Conservation (phyloP, 306 rosid genomes). For the Vigna unguiculata region DNA sequence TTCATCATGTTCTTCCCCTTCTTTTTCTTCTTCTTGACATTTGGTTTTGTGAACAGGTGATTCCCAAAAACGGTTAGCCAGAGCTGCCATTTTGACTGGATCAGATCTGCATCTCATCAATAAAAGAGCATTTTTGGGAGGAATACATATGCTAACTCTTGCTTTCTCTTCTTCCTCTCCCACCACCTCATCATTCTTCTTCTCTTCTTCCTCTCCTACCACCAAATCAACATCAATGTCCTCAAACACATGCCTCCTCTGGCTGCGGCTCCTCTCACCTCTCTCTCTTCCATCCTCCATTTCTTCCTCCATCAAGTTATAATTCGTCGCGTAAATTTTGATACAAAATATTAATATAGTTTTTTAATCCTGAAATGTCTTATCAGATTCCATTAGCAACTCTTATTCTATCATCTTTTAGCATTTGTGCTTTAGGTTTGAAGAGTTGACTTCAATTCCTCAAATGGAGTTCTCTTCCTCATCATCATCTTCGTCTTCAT, state of each 20-base stretch:
- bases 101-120: conserved; percentile 99
- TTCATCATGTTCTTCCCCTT: conserved; percentile 23
- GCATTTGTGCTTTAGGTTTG: too few species aligned
- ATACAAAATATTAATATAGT: too few species aligned
- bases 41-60: conserved; percentile 59
- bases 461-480: too few species aligned
- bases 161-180: conserved; percentile 63
- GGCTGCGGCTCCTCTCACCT: conserved; percentile 55
- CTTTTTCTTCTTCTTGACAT: conserved; percentile 7
- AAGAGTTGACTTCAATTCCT: too few species aligned
- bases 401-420: too few species aligned
- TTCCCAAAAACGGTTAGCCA: conserved; percentile 81
- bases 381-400: too few species aligned
- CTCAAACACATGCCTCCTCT: conserved; percentile 75
- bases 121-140: conserved; percentile 93
- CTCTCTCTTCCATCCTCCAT: conserved; percentile 23
- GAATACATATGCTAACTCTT: conserved; percentile 72
- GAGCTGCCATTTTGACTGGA: conserved; percentile 96
- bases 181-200: conserved; percentile 27
- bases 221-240: conserved; percentile 69
- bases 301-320: conserved; percentile 58
- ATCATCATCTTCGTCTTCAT: too few species aligned
- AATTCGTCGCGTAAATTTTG: too few species aligned
- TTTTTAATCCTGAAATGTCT: too few species aligned
- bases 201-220: conserved; percentile 44